Base-by-base conservation (phyloP, 2,329 filamentous ascomycete genomes). In the Colletotrichum orchidophilum region DNA sequence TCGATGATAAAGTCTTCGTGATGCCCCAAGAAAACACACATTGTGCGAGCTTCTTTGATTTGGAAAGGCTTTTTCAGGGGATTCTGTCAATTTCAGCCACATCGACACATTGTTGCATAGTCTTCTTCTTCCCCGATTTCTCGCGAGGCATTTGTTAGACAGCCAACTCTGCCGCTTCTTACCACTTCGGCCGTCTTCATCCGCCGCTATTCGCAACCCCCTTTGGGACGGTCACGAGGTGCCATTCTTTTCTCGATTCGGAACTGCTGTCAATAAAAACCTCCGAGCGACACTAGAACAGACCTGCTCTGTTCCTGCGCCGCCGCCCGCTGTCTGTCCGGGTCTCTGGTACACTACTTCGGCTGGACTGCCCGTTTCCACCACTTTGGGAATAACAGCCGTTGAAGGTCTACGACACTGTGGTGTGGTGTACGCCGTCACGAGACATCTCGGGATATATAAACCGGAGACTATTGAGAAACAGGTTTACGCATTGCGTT, bases 1-100 rank as follows among this genome's bases (percentile, higher is more conserved):
- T 62, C 15, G 24, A 70, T 53, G 66, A 73, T 73, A 73, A 73
- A 73, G 71, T 33, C 71, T 64, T 73, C 59, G 59, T 55, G 53
- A 71, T 73, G 63, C 71, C 71, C 68, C 49, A 21, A 35, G 31
- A 39, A 29, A 26, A 49, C 21, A 60, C 63, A 50, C 66, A 26
- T 49, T 21, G 62, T 35, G 3, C n/a, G 49, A 33, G 18, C 27
- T 50, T 27, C 33, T 66, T 29, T 39, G 55, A 27, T 58, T 62
- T 71, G 50, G 39, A 71, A 67, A 67, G 42, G 52, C 21, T 52
- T 59, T 27, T 13, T 9, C 27, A 33, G 46, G 15, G n/a, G 13
- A 27, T 53, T 53, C 49, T 24, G 5, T 29, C 6, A 15, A 52
- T 15, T n/a, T 27, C 31, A 11, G 29, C 64, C 18, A 27, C 31